These are phyloP conservation scores for Phialemonium atrogriseum DNA, from an alignment of 2,329 filamentous ascomycete species.

Conservation along the genomic window DNA sequence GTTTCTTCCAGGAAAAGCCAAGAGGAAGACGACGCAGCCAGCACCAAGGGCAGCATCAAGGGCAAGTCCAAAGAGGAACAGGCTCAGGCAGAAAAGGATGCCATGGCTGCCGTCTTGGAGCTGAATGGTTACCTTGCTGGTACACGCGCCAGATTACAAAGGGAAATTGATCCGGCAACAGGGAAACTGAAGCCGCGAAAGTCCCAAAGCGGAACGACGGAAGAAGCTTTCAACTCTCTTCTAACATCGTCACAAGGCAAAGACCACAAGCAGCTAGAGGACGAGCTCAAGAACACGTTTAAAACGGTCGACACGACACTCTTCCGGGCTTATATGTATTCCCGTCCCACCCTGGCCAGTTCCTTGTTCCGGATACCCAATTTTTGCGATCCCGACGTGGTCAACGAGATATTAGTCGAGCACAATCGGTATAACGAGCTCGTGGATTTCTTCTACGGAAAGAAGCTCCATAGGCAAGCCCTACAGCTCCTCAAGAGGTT, in stretches of 20 bases:
- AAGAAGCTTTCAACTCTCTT: conserved; percentile 47
- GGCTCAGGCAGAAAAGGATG: conserved; percentile 68
- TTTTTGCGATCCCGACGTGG: conserved; percentile 92
- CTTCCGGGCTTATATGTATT: conserved; percentile 93
- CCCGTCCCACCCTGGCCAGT: conserved; percentile 72
- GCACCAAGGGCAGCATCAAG: conserved; percentile 33
- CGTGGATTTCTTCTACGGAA: conserved; percentile 96
- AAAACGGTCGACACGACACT: conserved; percentile 86
- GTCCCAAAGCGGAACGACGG: conserved; percentile 31
- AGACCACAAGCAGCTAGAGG: conserved; percentile 54
- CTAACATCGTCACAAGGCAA: conserved; percentile 39
- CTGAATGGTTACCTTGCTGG: conserved; percentile 84
- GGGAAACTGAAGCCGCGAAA: conserved; percentile 50
- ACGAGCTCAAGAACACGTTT: conserved; percentile 67
- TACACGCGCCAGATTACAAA: conserved; percentile 60
- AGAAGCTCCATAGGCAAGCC: conserved; percentile 83
- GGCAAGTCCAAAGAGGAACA: conserved; percentile 40
- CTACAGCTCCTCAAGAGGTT: conserved; percentile 76
- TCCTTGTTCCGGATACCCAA: conserved; percentile 93
- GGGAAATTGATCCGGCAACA: conserved; percentile 53
- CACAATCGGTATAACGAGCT: conserved; percentile 84
- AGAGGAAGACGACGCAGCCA: conserved; percentile 45
- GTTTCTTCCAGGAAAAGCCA: conserved; percentile 47
- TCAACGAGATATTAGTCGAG: conserved; percentile 86
- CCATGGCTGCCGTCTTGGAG: conserved; percentile 72